phyloP scores from a whole-genome alignment of 176 grass and related monocot genomes.

The Zoysia japonica region DNA sequence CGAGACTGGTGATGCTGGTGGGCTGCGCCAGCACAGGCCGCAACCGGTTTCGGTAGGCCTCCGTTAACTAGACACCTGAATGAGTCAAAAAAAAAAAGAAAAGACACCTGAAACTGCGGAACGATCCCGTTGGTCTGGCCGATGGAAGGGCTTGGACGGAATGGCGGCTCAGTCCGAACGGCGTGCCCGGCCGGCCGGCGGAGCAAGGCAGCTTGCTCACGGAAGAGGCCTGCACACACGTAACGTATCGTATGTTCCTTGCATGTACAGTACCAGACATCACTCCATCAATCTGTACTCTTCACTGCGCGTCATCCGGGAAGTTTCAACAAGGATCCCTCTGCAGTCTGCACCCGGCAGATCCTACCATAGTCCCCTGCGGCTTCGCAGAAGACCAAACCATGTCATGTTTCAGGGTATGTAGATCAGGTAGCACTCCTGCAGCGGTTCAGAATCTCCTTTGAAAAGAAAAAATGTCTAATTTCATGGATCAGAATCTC shows the following conservation, averaged over 20 bases:
- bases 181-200: not conserved
- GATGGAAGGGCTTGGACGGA: not conserved
- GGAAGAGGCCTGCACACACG: conserved; percentile 31
- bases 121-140: conserved; percentile 6
- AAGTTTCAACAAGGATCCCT: not conserved
- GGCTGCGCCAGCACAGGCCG: too few species aligned
- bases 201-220: not conserved
- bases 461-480: not conserved
- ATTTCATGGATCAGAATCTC: not conserved
- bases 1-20: too few species aligned
- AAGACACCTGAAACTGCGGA: too few species aligned
- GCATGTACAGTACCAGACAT: not conserved
- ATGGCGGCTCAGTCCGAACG: not conserved
- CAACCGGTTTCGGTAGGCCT: too few species aligned
- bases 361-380: not conserved
- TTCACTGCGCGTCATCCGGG: not conserved
- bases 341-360: not conserved
- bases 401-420: not conserved
- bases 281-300: not conserved
- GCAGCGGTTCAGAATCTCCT: not conserved
- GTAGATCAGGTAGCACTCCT: too few species aligned
- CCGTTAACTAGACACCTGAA: too few species aligned
- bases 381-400: not conserved
- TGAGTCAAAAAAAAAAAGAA: too few species aligned
- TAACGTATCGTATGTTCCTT: conserved; percentile 30